phyloP scores from a whole-genome alignment of 2,329 filamentous ascomycete species.

The Penicillium verrucosum region DNA sequence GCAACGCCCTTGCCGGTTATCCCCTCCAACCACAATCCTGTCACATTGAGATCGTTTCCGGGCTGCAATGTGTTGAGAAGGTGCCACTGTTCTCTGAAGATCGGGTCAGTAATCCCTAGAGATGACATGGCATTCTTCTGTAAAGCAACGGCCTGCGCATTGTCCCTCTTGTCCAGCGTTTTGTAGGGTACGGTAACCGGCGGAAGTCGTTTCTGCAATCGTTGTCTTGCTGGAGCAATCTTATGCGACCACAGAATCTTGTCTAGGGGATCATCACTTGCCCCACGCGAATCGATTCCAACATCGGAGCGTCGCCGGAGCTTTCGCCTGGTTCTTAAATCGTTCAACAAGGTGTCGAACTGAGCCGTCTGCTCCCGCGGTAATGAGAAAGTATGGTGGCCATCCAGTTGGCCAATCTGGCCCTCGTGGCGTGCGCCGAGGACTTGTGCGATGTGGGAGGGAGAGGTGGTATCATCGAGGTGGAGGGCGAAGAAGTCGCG shows the following conservation, averaged over 20 bases:
- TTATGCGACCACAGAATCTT: constrained; percentile 76
- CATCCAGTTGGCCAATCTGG: constrained; percentile 68
- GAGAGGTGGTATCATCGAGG: constrained; percentile 63
- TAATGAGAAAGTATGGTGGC: constrained; percentile 84
- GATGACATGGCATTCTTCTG: constrained; percentile 60
- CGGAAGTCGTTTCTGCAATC: constrained; percentile 58
- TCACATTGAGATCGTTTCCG: constrained; percentile 96
- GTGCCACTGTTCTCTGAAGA: constrained; percentile 95
- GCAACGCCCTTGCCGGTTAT: constrained; percentile 86
- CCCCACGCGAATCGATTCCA: not conserved
- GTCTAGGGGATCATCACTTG: constrained; percentile 59
- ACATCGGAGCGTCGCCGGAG: constrained; percentile 52
- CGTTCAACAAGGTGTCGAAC: constrained; percentile 50
- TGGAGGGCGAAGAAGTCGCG: constrained; percentile 95
- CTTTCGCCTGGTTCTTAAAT: constrained; percentile 57
- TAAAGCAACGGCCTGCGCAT: constrained; percentile 52
- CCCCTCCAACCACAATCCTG: constrained; percentile 83
- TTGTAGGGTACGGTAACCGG: constrained; percentile 33
- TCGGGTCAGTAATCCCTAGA: constrained; percentile 81
- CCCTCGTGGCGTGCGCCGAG: constrained; percentile 80
- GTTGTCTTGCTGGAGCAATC: constrained; percentile 58
- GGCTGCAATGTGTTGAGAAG: constrained; percentile 75
- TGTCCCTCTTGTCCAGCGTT: constrained; percentile 44
- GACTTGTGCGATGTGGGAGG: constrained; percentile 64
- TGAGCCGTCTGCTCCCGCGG: constrained; percentile 55